These are phyloP conservation scores for Penicillium polonicum DNA, from an alignment of 2,329 filamentous ascomycete genomes.

Conservation along the genomic window DNA sequence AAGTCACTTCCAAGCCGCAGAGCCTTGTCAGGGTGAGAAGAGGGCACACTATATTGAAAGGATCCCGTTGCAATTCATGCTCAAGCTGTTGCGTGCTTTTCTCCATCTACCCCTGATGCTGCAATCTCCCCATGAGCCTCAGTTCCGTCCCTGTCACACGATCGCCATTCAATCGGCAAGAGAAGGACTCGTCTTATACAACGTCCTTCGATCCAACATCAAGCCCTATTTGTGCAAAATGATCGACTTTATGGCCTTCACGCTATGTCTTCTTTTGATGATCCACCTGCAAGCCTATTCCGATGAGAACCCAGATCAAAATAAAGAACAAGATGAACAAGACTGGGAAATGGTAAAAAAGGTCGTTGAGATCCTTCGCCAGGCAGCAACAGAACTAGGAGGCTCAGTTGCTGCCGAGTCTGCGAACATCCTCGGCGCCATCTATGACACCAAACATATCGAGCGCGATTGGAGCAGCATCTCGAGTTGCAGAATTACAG, in stretches of 20 bases:
- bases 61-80: conserved; percentile 41
- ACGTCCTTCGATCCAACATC: conserved; percentile 32
- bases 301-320: conserved; percentile 20
- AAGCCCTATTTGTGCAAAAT: conserved; percentile 46
- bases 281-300: conserved; percentile 45
- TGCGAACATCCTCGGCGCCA: conserved; percentile 41
- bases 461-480: conserved; percentile 18
- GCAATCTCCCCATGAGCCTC: conserved; percentile 36
- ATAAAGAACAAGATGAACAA: conserved; percentile 32
- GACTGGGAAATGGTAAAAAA: conserved; percentile 40
- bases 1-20: conserved; percentile 30
- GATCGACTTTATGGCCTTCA: conserved; percentile 51
- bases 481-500: conserved; percentile 41
- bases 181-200: conserved; percentile 42
- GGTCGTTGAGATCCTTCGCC: conserved; percentile 34
- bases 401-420: conserved; percentile 48
- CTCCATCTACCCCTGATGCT: conserved; percentile 52
- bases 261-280: conserved; percentile 45
- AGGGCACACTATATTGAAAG: conserved; percentile 33
- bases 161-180: conserved; percentile 45
- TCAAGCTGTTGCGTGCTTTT: conserved; percentile 40
- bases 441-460: conserved; percentile 25
- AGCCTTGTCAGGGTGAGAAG: conserved; percentile 20
- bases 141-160: conserved; percentile 41
- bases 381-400: conserved; percentile 34